Percentiles rank a stretch among this genome's conserved stretches.
Evolutionary conservation across 2,329 filamentous ascomycete genomes (phyloP).

Genomic region (Botrytis pseudocinerea): DNA sequence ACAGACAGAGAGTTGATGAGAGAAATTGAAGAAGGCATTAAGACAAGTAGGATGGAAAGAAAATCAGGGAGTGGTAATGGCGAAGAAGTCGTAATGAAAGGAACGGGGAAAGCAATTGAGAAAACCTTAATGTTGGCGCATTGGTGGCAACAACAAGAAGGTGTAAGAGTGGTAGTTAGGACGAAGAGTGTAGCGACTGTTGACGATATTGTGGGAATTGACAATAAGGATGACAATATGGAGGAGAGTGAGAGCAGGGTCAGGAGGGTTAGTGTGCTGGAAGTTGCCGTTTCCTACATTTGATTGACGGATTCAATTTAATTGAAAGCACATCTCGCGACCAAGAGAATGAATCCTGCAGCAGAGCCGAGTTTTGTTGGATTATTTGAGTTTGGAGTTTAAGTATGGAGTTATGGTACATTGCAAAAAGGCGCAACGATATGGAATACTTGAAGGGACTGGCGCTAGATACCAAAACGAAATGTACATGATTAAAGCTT

Average conservation of each 20-base stretch:
- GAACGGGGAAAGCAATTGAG: slow-evolving; percentile 40
- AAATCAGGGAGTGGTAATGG: slow-evolving; percentile 21
- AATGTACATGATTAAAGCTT: neutral
- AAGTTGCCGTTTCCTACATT: slow-evolving; percentile 34
- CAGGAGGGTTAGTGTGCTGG: slow-evolving; percentile 38
- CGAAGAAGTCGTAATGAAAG: slow-evolving; percentile 39
- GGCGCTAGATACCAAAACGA: neutral
- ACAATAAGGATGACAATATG: slow-evolving; percentile 26
- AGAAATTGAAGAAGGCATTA: slow-evolving; percentile 30
- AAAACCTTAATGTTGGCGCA: slow-evolving; percentile 35
- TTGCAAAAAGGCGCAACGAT: neutral
- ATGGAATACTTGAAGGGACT: neutral
- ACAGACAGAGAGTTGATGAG: slow-evolving; percentile 25
- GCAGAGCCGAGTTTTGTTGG: neutral
- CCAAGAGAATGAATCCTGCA: neutral
- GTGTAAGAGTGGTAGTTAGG: slow-evolving; percentile 35
- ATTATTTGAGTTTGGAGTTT: neutral
- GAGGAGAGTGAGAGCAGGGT: slow-evolving; percentile 33
- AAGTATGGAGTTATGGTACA: neutral
- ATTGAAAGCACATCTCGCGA: neutral
- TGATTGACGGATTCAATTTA: neutral
- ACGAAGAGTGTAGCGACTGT: slow-evolving; percentile 41
- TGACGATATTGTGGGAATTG: slow-evolving; percentile 39
- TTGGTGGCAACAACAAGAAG: slow-evolving; percentile 36
- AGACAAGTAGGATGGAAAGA: slow-evolving; percentile 24